Evolutionary conservation across 192 early-diverging fungal genomes (phyloP).

Genomic region (Chytriomyces sp.): DNA sequence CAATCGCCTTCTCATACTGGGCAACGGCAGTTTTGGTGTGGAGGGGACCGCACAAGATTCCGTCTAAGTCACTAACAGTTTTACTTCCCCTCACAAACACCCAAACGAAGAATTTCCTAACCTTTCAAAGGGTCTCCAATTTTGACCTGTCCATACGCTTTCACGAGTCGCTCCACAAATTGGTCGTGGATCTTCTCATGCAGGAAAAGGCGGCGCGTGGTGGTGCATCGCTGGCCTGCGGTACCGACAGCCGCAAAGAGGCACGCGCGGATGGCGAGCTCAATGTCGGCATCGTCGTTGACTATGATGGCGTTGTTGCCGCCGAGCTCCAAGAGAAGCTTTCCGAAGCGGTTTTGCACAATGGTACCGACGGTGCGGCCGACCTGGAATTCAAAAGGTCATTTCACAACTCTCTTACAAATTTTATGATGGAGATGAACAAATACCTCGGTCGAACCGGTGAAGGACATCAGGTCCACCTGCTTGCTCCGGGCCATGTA

Average conservation of each 20-base stretch:
- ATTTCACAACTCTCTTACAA: constrained; percentile 14
- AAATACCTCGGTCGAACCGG: constrained; percentile 73
- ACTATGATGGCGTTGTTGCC: constrained; percentile 97
- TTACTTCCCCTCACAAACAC: too few relatives aligned
- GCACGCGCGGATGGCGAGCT: constrained; percentile 81
- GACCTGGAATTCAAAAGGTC: constrained; percentile 9
- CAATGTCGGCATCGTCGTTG: constrained; percentile 86
- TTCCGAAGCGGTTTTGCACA: constrained; percentile 87
- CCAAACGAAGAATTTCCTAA: background rate
- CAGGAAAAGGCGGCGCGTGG: constrained; percentile 85
- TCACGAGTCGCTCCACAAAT: constrained; percentile 73
- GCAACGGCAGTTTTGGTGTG: constrained; percentile 85
- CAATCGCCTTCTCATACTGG: constrained; percentile 72
- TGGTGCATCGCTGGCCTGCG: constrained; percentile 94
- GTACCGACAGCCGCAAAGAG: constrained; percentile 96
- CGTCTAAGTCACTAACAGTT: too few relatives aligned
- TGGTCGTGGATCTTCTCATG: constrained; percentile 86
- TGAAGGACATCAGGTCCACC: constrained; percentile 85
- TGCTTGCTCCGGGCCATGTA: constrained; percentile 70
- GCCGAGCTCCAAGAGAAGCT: constrained; percentile 84
- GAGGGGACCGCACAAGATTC: constrained; percentile 87
- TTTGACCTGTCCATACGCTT: constrained; percentile 84
- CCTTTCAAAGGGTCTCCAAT: constrained; percentile 84
- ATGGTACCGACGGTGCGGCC: constrained; percentile 72
- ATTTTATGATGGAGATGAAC: constrained; percentile 45